Evolutionary conservation across 306 rosid species (phyloP).

Genomic region (Prunus kanzakura): DNA sequence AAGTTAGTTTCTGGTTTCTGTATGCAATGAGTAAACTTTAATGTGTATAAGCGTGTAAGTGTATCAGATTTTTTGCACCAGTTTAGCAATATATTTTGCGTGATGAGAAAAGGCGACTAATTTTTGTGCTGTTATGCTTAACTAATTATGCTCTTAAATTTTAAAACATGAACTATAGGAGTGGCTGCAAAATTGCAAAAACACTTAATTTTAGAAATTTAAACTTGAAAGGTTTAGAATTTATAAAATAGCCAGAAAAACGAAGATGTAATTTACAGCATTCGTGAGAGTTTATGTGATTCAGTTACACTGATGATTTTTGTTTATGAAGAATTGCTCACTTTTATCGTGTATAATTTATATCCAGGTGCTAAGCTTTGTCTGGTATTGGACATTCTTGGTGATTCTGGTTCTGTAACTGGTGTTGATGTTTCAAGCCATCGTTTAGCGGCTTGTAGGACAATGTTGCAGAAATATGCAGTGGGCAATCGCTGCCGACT

Average conservation of each 20-base stretch:
- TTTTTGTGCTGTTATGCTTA: neutral
- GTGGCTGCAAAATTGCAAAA: neutral
- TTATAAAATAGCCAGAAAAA: neutral
- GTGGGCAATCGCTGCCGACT: conserved; percentile 74
- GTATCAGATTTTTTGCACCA: neutral
- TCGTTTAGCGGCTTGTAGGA: conserved; percentile 82
- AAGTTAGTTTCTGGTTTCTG: neutral
- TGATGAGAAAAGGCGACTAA: neutral
- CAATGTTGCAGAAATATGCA: conserved; percentile 76
- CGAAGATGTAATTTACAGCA: neutral
- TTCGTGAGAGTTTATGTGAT: neutral
- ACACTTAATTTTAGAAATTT: neutral
- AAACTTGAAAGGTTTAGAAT: neutral
- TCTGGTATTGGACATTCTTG: conserved; percentile 76
- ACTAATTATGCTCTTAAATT: neutral
- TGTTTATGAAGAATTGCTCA: conserved; percentile 5
- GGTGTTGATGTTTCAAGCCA: conserved; percentile 93
- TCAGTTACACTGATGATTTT: neutral
- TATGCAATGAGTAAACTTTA: neutral
- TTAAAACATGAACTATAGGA: neutral
- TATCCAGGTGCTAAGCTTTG: conserved; percentile 90
- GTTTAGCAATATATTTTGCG: neutral
- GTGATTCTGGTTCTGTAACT: conserved; percentile 71
- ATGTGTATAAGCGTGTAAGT: neutral
- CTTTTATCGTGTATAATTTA: neutral